Conservation (phyloP, 1,284 basidiomycete species). For the Wallemia hederae region DNA sequence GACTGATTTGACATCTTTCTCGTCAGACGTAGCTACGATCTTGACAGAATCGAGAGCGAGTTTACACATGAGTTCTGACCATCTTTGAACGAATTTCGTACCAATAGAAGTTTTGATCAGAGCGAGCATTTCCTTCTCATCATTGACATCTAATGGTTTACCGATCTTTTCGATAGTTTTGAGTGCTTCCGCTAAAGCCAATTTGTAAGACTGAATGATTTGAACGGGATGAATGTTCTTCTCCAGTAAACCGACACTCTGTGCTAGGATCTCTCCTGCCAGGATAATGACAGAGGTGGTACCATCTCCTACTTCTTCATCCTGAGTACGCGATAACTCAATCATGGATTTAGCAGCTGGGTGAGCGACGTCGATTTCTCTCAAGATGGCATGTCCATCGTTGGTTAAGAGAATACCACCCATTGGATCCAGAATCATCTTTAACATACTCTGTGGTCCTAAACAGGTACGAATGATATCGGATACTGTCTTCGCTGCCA, state of each 20-base stretch:
- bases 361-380: conserved; percentile 93
- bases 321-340: conserved; percentile 83
- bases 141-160: conserved; percentile 57
- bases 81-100: conserved; percentile 90
- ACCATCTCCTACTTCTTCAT: conserved; percentile 94
- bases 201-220: conserved; percentile 93
- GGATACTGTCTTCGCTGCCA: conserved; percentile 91
- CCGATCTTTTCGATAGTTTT: conserved; percentile 64
- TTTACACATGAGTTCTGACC: conserved; percentile 91
- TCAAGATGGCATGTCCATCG: conserved; percentile 86
- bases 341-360: conserved; percentile 99
- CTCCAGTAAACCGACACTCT: conserved; percentile 70
- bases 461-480: conserved; percentile 97
- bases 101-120: conserved; percentile 97
- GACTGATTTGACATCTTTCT: conserved; percentile 42
- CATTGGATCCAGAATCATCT: conserved; percentile 98
- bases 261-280: conserved; percentile 97
- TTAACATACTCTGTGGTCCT: conserved; percentile 91
- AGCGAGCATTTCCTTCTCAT: conserved; percentile 74
- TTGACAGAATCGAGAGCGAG: conserved; percentile 77
- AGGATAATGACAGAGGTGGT: conserved; percentile 94
- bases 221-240: conserved; percentile 94
- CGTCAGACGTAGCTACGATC: conserved; percentile 32
- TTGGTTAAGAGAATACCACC: conserved; percentile 84
- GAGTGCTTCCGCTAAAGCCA: conserved; percentile 70